Base-by-base conservation (phyloP, 768 basidiomycete species). In the Phanerodontia chrysosporium region DNA sequence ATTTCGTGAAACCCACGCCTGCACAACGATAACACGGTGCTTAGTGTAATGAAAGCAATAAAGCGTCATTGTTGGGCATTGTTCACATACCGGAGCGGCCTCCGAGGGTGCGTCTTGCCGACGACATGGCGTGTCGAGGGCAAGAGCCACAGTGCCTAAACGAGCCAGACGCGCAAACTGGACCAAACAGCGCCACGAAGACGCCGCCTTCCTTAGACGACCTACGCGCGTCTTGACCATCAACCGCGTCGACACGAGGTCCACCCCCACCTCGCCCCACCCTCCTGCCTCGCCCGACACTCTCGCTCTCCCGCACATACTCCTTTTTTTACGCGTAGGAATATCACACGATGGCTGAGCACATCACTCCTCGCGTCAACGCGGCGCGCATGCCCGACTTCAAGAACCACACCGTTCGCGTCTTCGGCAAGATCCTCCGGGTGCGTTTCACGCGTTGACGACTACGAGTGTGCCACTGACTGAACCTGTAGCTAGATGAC, bases 281-380 rank as follows among this genome's bases (percentile, higher is more conserved):
- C 16, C 18, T 42, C 4, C 39, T 42, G 5, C n/a, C n/a, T 24
- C 22, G 8, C 14, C 21, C 1, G 21, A 3, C 36, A 22, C 52
- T 53, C 52, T 42, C 14, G 32, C 4, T n/a, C 35, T 22, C 25
- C 16, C 10, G 22, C 27, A 24, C 16, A 53, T 25, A 24, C 25
- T 21, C 9, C 35, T 53, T 7, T 25, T 42, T 42, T 27, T n/a
- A 53, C 52, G 22, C 36, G 52, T 36, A 12, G 13, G 1, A 25
- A 7, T 22, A 8, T 8, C 21, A 30, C 12, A 16, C 29, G 22
- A 56, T 56, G 55, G 1, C 57, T 16, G 35, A 51, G 7, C 32
- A 16, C 14, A 9, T n/a, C 13, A 44, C 58, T 14, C 58, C 58
- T 1, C 58, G 36, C 35, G 58, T 58, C n/a, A 58, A 58, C 39